These are phyloP conservation scores for Pulicaria dysenterica DNA, from an alignment of 129 eudicot species.

Conservation along the genomic window DNA sequence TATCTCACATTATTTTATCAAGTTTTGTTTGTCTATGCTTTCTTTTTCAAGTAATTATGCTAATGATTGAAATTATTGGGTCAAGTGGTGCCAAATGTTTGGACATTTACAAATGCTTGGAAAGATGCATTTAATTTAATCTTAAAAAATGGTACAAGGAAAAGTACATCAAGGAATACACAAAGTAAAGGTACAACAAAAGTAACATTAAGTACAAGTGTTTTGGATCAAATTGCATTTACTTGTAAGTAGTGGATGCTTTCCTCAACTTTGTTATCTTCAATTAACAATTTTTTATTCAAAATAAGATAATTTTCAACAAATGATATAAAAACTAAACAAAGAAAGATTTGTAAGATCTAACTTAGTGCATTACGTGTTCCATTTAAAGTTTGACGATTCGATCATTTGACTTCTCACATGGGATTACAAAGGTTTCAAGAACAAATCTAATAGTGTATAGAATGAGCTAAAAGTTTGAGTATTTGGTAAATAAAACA, in stretches of 20 bases:
- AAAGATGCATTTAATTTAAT: constrained; percentile 5
- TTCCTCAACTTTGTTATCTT: constrained; percentile 29
- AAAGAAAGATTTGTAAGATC: constrained; percentile 9
- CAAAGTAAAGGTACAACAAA: constrained; percentile 20
- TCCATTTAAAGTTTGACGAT: constrained; percentile 1
- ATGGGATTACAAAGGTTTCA: no score
- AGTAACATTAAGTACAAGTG: background rate
- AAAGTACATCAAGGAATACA: constrained; percentile 28
- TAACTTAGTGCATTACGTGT: constrained; percentile 29
- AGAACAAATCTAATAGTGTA: no score
- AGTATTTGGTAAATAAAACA: no score
- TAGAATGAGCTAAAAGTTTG: no score
- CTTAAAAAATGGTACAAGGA: constrained; percentile 22
- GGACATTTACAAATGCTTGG: constrained; percentile 18
- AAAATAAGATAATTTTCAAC: constrained; percentile 3
- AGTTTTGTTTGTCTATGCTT: constrained; percentile 16
- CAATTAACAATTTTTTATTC: background rate
- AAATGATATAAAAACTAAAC: constrained; percentile 6
- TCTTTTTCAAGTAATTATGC: constrained; percentile 1
- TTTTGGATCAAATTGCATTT: background rate
- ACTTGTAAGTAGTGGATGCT: constrained; percentile 24
- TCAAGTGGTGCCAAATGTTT: constrained; percentile 38
- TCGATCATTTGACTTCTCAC: background rate
- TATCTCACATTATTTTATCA: constrained; percentile 5
- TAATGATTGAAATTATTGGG: constrained; percentile 17